Evolutionary conservation across 306 rosid genomes (phyloP).

Genomic region (Abrus precatorius): DNA sequence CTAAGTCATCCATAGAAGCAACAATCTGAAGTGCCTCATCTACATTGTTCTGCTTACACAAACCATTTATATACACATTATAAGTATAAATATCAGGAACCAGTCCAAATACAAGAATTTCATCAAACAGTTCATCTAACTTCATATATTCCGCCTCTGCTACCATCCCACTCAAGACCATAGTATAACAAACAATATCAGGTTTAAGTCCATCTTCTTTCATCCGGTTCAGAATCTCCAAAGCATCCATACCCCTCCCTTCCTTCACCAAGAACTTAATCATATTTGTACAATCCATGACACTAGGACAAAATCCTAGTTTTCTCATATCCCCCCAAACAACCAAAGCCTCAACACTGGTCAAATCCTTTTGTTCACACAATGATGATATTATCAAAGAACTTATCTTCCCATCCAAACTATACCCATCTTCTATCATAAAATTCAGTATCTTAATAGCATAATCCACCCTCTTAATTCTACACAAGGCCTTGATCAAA

Average conservation of each 20-base stretch:
- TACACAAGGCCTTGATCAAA: constrained; percentile 67
- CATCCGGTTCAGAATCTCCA: constrained; percentile 63
- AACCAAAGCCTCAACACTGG: constrained; percentile 57
- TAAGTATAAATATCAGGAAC: constrained; percentile 77
- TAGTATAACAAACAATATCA: constrained; percentile 79
- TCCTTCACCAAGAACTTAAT: constrained; percentile 67
- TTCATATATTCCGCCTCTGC: constrained; percentile 55
- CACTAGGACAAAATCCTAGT: constrained; percentile 68
- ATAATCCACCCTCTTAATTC: constrained; percentile 62
- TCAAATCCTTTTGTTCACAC: constrained; percentile 55
- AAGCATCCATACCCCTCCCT: constrained; percentile 64
- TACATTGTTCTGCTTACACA: constrained; percentile 70
- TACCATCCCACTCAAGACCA: constrained; percentile 69
- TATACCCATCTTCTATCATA: constrained; percentile 73
- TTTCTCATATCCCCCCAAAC: constrained; percentile 66
- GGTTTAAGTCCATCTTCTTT: constrained; percentile 74
- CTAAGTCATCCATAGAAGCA: constrained; percentile 70
- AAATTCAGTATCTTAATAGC: constrained; percentile 67
- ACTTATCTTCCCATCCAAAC: constrained; percentile 61
- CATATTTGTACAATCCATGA: constrained; percentile 68
- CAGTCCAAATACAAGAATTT: constrained; percentile 77
- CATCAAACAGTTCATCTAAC: constrained; percentile 76
- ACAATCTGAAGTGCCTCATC: constrained; percentile 61
- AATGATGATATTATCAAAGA: constrained; percentile 71
- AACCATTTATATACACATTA: constrained; percentile 72